Base-by-base conservation (phyloP, 176 grass and related monocot species). In the Hyparrhenia diplandra region DNA sequence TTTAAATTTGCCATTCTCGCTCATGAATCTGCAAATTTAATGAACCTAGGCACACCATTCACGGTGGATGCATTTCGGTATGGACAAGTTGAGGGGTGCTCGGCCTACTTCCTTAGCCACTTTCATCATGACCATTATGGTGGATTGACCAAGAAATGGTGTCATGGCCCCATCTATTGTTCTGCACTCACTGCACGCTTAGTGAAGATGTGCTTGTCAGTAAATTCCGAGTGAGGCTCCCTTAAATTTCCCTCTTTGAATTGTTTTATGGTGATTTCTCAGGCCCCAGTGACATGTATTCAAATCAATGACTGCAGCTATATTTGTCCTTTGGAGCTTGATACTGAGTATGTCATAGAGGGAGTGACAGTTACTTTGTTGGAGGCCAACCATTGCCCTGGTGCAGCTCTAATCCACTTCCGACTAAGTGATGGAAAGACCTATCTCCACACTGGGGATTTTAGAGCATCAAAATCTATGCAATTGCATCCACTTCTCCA, bases 371-470 rank as follows among this genome's bases (percentile, higher is more conserved):
- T 94, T 63, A 94, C 80, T n/a, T 77, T 94, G 32, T 80, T 94
- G 72, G 89, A 94, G 55, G 92, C 92, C 42, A 89, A 92, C 34
- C 92, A 94, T 79, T 92, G 92, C 63, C 92, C 92, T 83, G 89
- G 92, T 84, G 92, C 87, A 64, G 92, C 87, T 40, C 82, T 92
- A 60, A 83, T 94, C 74, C 87, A 89, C 74, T 85, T 89, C 46
- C 42, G 32, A 14, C 85, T 86, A 30, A 69, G 64, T 59, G 87
- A 92, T 92, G 89, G 89, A 45, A 87, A 67, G 77, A 85, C 46
- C 25, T 92, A 85, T 83, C 87, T 94, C 45, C 92, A 94, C 47
- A 90, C 89, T 32, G 89, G 92, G 57, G 92, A 94, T 82, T 94
- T 94, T 73, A 92, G 87, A 72, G 92, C 89, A 83, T 88, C 84